Evolutionary conservation across 192 early-diverging fungal genomes (phyloP).

Genomic region (Backusella mclennaniae): DNA sequence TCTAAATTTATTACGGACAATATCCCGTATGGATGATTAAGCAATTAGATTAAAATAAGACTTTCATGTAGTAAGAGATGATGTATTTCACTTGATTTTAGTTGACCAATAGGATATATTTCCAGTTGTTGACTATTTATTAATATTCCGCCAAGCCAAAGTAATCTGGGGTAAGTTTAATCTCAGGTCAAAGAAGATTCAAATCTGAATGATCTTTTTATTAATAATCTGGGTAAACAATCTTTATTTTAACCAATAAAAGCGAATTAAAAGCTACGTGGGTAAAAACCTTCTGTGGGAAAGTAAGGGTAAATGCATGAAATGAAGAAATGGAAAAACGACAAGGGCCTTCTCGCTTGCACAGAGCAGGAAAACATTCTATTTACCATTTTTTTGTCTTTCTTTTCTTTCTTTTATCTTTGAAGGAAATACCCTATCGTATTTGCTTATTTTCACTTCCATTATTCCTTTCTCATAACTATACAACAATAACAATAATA

Average conservation of each 20-base stretch:
- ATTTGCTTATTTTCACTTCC: neutral
- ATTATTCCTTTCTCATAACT: neutral
- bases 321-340: neutral
- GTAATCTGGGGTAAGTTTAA: neutral
- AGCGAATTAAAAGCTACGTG: neutral
- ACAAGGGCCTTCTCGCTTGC: neutral
- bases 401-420: neutral
- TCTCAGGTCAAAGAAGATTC: neutral
- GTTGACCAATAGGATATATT: neutral
- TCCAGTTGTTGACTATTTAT: neutral
- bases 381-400: neutral
- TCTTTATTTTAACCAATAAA: neutral
- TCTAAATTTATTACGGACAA: neutral
- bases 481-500: neutral
- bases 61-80: neutral
- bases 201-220: neutral
- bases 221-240: neutral
- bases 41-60: neutral
- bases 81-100: neutral
- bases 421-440: neutral
- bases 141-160: neutral
- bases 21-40: neutral
- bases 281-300: neutral
- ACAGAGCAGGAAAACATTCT: neutral
- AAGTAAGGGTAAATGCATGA: neutral